Conservation (phyloP, 2,329 filamentous ascomycete species). For the Diaporthe amygdali region DNA sequence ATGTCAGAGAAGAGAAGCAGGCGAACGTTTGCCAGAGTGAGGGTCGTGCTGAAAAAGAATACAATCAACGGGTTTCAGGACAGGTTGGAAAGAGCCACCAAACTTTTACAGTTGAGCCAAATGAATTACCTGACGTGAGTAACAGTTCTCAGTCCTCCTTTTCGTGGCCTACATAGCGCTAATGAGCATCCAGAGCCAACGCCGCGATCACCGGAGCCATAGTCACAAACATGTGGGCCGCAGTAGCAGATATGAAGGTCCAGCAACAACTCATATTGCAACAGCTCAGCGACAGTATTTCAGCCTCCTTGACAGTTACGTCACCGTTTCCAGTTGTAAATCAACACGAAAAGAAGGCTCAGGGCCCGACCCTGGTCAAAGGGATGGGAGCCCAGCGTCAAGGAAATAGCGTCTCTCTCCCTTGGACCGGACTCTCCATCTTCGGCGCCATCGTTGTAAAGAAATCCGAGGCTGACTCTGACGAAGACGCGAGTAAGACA, state of each 20-base stretch:
- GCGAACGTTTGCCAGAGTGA: background rate
- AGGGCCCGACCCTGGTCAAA: no score
- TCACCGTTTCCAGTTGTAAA: background rate
- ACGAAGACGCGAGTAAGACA: background rate
- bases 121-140: background rate
- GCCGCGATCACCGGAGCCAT: background rate
- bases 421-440: background rate
- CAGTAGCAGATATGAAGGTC: background rate
- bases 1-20: background rate
- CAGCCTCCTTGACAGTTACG: background rate
- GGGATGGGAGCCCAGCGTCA: background rate
- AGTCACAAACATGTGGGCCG: background rate
- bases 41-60: slow-evolving; percentile 1
- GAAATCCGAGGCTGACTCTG: background rate
- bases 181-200: background rate
- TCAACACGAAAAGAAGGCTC: background rate
- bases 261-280: background rate
- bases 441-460: background rate
- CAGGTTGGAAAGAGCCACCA: background rate
- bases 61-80: background rate
- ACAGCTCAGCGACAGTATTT: background rate
- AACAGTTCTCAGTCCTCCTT: background rate
- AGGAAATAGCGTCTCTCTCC: background rate
- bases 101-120: background rate
- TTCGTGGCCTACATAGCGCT: background rate